Percentiles rank a stretch among this genome's conserved stretches.
Conservation (phyloP, 176 grass and related monocot species). For the Guadua angustifolia region DNA sequence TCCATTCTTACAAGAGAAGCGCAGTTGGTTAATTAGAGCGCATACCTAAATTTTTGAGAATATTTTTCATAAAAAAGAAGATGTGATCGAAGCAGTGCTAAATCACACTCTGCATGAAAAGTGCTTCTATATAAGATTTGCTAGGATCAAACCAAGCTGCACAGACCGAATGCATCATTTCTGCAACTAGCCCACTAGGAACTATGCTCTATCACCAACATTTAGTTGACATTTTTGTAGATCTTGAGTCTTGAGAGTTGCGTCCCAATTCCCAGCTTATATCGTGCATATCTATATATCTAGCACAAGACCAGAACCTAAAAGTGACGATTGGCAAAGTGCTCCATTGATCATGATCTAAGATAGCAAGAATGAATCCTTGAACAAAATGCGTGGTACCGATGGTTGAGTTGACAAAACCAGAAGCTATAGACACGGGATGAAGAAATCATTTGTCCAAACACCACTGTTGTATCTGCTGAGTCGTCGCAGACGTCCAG, state of each 20-base stretch:
- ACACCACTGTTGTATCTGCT: neutral
- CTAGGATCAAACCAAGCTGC: neutral
- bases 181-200: neutral
- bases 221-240: neutral
- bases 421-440: neutral
- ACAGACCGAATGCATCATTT: neutral
- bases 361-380: neutral
- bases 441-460: neutral
- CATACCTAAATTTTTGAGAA: too few relatives aligned
- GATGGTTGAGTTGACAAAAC: conserved; percentile 34
- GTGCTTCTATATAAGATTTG: neutral
- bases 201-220: neutral
- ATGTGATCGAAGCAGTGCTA: neutral
- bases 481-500: neutral
- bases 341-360: neutral
- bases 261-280: neutral
- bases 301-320: neutral
- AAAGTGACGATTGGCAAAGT: neutral
- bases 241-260: neutral
- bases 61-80: too few relatives aligned
- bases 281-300: neutral
- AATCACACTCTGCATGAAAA: neutral
- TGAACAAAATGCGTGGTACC: neutral
- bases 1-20: too few relatives aligned
- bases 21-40: too few relatives aligned